Percentiles rank a stretch among this genome's conserved stretches.
These are phyloP conservation scores for Penicillium sp. DNA, from an alignment of 2,329 filamentous ascomycete species.

Conservation along the genomic window DNA sequence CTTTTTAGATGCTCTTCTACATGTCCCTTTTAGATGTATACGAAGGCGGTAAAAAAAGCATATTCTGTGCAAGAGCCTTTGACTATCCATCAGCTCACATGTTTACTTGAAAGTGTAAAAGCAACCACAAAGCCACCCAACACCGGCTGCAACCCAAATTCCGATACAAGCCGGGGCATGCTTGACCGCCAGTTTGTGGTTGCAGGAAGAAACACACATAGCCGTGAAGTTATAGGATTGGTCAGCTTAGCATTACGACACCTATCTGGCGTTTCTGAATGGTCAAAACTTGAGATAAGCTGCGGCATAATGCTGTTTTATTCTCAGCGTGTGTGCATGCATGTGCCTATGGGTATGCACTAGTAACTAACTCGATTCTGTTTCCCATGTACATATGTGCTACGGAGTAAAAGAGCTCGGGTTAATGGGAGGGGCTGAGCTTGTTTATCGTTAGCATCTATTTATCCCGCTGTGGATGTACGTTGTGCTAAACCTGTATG, in stretches of 20 bases:
- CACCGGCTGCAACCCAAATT: not conserved
- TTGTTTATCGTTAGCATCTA: not conserved
- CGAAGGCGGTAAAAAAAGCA: no score
- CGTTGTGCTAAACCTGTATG: slow-evolving; percentile 7
- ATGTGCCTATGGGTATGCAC: not conserved
- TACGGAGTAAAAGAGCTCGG: not conserved
- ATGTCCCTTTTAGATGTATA: no score
- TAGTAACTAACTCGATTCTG: not conserved
- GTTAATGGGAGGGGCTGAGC: not conserved
- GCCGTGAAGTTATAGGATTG: not conserved
- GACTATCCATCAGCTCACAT: not conserved
- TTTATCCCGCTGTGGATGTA: not conserved
- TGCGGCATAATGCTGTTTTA: not conserved
- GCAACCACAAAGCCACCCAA: not conserved
- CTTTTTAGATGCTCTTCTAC: no score
- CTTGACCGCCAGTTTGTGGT: slow-evolving; percentile 12
- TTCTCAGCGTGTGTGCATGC: not conserved
- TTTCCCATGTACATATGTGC: not conserved
- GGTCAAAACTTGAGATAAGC: slow-evolving; percentile 10
- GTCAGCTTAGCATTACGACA: not conserved
- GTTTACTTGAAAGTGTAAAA: not conserved
- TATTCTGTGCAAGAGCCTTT: no score
- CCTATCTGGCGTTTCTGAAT: not conserved
- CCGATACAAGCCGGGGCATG: not conserved
- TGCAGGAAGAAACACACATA: slow-evolving; percentile 4